Base-by-base conservation (phyloP, 371 early-diverging fungal genomes). In the Massospora cicadina region DNA sequence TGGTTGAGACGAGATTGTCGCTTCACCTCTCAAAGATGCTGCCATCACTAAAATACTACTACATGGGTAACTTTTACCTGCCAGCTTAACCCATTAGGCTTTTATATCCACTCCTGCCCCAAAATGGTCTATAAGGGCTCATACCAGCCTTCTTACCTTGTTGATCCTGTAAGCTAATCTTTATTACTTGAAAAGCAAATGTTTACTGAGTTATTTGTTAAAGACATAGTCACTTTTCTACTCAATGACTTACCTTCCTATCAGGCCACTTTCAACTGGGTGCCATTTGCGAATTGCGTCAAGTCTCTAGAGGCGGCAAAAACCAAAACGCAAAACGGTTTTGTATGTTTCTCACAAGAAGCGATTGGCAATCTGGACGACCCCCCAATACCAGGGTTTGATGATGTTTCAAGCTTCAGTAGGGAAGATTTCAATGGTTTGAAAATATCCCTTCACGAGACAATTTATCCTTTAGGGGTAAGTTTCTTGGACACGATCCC, bases 101-200 rank as follows among this genome's bases (percentile, higher is more conserved):
- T 78, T 68, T 95, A 90, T 70, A 88, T 96, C 43, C 90, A 93
- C 60, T 71, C 78, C 2, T 95, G 95, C 67, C 78, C 77, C 17
- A 95, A 97, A 70, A 95, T 97, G 95, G 73, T 76, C 0, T 96
- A 96, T 74, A 97, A 97, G 70, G 91, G 81, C 1, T 81, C 84
- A 31, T 94, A 86, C 71, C 72, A 78, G 21, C 95, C 95, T 0
- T 88, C 91, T 0, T 85, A 86, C 27, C 71, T 96, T 31, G 71
- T 90, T 32, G 90, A 91, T 64, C 77, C 81, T 5, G 76, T 76
- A 69, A 60, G 60, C 10, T 21, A 21, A 25, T 10, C 21, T 5
- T 57, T 57, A 21, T 43, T 43, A 43, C 17, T 5, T 17, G 10
- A 43, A 10, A 10, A 43, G 17, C 17, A 5, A 10, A 17, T 43